phyloP scores from a whole-genome alignment of 345 rosid species.

The Clarkia xantiana region DNA sequence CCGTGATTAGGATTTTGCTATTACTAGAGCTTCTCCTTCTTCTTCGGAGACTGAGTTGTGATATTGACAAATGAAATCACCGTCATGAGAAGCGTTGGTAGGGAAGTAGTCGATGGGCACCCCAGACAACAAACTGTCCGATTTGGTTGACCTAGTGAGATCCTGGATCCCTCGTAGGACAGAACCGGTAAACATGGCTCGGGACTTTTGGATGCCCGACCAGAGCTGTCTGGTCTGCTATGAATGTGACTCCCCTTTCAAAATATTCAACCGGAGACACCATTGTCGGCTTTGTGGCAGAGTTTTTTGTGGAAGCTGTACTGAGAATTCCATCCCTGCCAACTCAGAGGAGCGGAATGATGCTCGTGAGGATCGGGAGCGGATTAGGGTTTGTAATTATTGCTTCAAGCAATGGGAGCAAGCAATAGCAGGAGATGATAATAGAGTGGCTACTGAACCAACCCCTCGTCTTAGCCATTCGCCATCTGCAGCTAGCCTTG shows the following conservation, averaged over 20 bases:
- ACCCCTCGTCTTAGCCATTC: conserved; percentile 53
- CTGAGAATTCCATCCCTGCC: conserved; percentile 53
- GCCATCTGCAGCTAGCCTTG: conserved; percentile 60
- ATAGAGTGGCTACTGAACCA: conserved; percentile 32
- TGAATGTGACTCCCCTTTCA: conserved; percentile 89
- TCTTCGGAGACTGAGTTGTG: neutral
- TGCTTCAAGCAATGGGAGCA: conserved; percentile 79
- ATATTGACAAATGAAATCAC: conserved; percentile 41
- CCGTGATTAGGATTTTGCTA: too few species aligned
- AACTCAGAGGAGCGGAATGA: conserved; percentile 41
- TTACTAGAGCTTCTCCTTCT: too few species aligned
- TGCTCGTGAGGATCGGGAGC: conserved; percentile 49
- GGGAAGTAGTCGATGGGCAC: conserved; percentile 70
- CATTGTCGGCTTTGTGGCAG: conserved; percentile 93
- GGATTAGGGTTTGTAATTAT: conserved; percentile 75
- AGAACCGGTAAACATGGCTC: conserved; percentile 51
- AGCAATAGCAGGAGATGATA: conserved; percentile 29
- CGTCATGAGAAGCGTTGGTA: conserved; percentile 40
- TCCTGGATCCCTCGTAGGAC: conserved; percentile 72
- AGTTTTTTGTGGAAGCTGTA: conserved; percentile 82
- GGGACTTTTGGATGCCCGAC: conserved; percentile 98
- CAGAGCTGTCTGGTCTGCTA: conserved; percentile 91
- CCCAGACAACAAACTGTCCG: conserved; percentile 56
- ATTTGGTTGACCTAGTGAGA: conserved; percentile 52
- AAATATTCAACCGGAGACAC: conserved; percentile 75